phyloP scores from a whole-genome alignment of 805 yeast genomes.

The Spathaspora boniae region DNA sequence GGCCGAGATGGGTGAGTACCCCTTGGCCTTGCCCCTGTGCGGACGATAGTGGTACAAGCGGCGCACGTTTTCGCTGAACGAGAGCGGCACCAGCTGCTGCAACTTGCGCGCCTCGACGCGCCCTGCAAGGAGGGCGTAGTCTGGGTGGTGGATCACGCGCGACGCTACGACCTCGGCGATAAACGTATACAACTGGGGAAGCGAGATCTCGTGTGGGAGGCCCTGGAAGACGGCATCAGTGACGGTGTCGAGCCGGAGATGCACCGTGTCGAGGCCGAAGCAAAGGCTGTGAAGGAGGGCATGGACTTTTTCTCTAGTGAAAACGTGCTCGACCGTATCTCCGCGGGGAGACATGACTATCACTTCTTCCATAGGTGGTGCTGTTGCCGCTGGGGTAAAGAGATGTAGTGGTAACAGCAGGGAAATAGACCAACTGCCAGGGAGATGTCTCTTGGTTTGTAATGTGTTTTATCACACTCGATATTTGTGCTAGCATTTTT shows the following conservation, averaged over 20 bases:
- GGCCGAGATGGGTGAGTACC: slow-evolving; percentile 63
- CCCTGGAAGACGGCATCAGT: slow-evolving; percentile 15
- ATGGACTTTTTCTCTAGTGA: slow-evolving; percentile 10
- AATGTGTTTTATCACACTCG: too few relatives aligned
- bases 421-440: too few relatives aligned
- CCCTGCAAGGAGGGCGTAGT: slow-evolving; percentile 34
- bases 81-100: slow-evolving; percentile 14
- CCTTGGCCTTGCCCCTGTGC: slow-evolving; percentile 10
- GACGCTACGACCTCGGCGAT: slow-evolving; percentile 34
- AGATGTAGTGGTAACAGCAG: too few relatives aligned
- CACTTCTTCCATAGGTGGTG: slow-evolving; percentile 1
- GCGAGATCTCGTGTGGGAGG: slow-evolving; percentile 15
- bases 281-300: slow-evolving; percentile 10
- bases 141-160: slow-evolving; percentile 32
- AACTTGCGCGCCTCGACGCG: slow-evolving; percentile 30
- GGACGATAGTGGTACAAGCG: slow-evolving; percentile 14
- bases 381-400: not conserved
- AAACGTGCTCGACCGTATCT: slow-evolving; percentile 1
- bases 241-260: slow-evolving; percentile 14
- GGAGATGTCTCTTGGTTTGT: too few relatives aligned
- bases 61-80: slow-evolving; percentile 25
- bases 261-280: slow-evolving; percentile 13
- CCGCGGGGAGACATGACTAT: not conserved
- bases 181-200: slow-evolving; percentile 24
- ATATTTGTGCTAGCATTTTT: not conserved